Evolutionary conservation across 1,284 basidiomycete genomes (phyloP), one percentile per base, ranked within the genome.

Genomic region (Tylopilus sp.): DNA sequence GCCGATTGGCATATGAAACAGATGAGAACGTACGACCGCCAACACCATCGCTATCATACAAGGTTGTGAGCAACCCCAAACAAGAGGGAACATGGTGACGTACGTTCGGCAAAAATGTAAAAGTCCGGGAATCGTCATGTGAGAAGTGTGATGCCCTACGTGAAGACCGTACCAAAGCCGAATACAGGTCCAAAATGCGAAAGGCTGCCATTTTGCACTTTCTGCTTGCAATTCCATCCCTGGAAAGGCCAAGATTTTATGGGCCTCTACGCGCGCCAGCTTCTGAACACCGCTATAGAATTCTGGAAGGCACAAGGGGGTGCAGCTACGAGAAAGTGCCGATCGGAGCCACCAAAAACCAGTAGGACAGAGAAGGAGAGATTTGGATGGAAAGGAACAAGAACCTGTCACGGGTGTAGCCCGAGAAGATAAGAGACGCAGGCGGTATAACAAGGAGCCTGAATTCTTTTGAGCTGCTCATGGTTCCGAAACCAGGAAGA

Each of bases 21-120:
- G 80, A 84, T 26, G 79, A 77, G 53, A 92, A 83, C 0, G 89
- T 86, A 26, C 91, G 88, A 7, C 81, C 79, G 32, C 63, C 67
- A 57, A 83, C 78, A 56, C 84, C 84, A 69, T 91, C 90, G 57
- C 88, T 90, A 70, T 12, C 56, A 15, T 36, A 59, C 60, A 16
- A 44, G 8, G 22, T 15, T 32, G n/a, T 47, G 55, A 51, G 63
- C 33, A 44, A 52, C 22, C 15, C 41, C 62, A 59, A 51, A 44
- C 29, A 67, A 49, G 62, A 22, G 53, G 33, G 62, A 15, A 33
- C 41, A 58, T 54, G 38, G 49, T 51, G 59, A 47, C 26, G 64
- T 24, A 32, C 53, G 2, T 53, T 52, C 13, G 63, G 57, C n/a
- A 54, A 55, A 24, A 51, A 64, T 19, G 73, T 67, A 54, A 29